Evolutionary conservation across 1,284 basidiomycete species (phyloP), one percentile per base, ranked within the genome.

Genomic region (Blastosporella zonata): DNA sequence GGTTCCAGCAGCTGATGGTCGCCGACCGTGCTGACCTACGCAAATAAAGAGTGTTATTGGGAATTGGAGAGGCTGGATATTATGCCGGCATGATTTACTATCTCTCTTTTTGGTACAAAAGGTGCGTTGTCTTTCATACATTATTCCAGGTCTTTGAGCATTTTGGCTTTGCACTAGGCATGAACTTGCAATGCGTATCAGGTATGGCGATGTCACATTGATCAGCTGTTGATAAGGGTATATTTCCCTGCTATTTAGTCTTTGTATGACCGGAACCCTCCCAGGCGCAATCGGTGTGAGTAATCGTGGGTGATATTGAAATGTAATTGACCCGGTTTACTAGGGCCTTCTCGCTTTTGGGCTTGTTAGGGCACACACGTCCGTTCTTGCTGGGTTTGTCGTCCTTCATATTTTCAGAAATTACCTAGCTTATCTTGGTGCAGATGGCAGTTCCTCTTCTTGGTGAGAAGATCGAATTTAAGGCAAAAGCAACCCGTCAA

Each of bases 61-160:
- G 78, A 2, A 78, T 79, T 17, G 69, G 68, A 15, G 69, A 64
- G 56, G 76, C 77, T 3, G 77, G 77, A 0, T 79, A 71, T 53
- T 78, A 78, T 52, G 77, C 77, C 0, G 78, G 78, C 2, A 75
- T 78, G 70, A 78, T 79, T 6, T 79, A 79, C 52, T 81, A 79
- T 55, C 59, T 81, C 21, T 78, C 77, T 0, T 79, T 79, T 59
- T 79, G 78, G 77, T 72, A 70, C 46, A 70, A 64, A 51, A 64
- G 77, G 76, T 61, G 61, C 63, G 62, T 59, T 12, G 60, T 59
- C 4, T 4, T 25, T 8, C 17, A 9, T 21, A 23, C 22, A 9
- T 29, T 20, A 6, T 21, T 41, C 33, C 18, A 27, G 57, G 2
- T 49, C 37, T 13, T 13, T n/a, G 18, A 23, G n/a, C 28, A 25